phyloP scores from a whole-genome alignment of 2,329 filamentous ascomycete species.

The Colletotrichum chrysophilum region DNA sequence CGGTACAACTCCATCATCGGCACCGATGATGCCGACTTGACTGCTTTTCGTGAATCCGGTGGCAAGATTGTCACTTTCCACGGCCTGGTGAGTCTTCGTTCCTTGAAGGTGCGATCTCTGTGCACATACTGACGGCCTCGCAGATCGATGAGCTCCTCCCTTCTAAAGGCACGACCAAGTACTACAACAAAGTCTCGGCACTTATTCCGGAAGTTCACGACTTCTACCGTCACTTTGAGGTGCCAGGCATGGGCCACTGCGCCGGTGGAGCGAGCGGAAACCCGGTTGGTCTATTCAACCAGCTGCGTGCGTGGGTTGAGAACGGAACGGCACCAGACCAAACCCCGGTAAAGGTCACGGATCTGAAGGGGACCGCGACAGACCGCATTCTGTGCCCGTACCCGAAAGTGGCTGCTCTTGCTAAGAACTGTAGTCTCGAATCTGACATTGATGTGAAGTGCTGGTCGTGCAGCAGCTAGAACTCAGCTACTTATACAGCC shows the following conservation, averaged over 20 bases:
- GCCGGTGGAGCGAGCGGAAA: constrained; percentile 4
- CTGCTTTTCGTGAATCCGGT: constrained; percentile 34
- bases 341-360: not conserved
- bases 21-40: constrained; percentile 32
- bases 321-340: constrained; percentile 20
- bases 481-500: not conserved
- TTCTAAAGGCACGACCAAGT: constrained; percentile 33
- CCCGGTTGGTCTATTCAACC: constrained; percentile 7
- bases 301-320: constrained; percentile 22
- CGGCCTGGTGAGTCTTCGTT: constrained; percentile 29
- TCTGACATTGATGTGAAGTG: not conserved
- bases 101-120: not conserved
- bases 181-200: constrained; percentile 19
- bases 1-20: constrained; percentile 25
- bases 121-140: not conserved
- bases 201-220: not conserved
- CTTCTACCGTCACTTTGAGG: constrained; percentile 14
- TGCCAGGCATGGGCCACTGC: constrained; percentile 15
- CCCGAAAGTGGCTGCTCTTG: constrained; percentile 29
- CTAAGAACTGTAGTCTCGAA: not conserved
- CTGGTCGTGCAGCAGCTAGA: not conserved
- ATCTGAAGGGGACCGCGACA: not conserved
- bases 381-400: constrained; percentile 41
- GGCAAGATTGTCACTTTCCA: constrained; percentile 49
- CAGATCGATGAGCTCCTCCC: constrained; percentile 39